phyloP scores from a whole-genome alignment of 139 green algal species.

The Chlorella sp. region DNA sequence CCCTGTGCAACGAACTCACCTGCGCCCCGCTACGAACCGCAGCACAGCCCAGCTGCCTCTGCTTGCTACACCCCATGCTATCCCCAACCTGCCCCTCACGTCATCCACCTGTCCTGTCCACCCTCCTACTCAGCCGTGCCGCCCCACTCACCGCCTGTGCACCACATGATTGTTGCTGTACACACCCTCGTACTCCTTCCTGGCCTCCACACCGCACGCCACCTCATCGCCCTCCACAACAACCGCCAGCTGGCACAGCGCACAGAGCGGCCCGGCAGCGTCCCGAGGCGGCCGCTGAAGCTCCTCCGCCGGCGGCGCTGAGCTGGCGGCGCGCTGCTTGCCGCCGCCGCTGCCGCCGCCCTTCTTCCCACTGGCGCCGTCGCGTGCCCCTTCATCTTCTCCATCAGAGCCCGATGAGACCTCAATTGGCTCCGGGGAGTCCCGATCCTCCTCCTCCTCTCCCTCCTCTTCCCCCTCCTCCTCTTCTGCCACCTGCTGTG shows the following conservation, averaged over 20 bases:
- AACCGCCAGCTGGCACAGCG: conserved; percentile 13
- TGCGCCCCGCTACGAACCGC: not conserved
- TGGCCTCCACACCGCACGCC: not conserved
- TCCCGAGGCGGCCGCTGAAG: not conserved
- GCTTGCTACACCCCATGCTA: not conserved
- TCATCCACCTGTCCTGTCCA: not conserved
- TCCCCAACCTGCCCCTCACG: not conserved
- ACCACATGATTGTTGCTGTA: not conserved
- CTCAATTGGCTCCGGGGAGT: not conserved
- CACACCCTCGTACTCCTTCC: conserved; percentile 1
- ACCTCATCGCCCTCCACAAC: not conserved
- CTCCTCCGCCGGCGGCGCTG: not conserved
- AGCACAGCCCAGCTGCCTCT: not conserved
- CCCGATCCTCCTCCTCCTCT: not conserved
- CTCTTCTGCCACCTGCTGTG: not conserved
- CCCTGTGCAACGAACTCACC: not conserved
- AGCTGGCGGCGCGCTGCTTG: not conserved
- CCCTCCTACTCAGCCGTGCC: no score
- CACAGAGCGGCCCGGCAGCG: not conserved
- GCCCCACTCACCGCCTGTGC: conserved; percentile 1
- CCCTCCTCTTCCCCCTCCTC: no score
- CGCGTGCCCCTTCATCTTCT: not conserved
- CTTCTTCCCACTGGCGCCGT: not conserved
- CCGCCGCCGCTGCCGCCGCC: not conserved
- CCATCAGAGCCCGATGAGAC: not conserved